phyloP scores from a whole-genome alignment of 2,329 filamentous ascomycete genomes.

The Ophiostoma himal-ulmi region DNA sequence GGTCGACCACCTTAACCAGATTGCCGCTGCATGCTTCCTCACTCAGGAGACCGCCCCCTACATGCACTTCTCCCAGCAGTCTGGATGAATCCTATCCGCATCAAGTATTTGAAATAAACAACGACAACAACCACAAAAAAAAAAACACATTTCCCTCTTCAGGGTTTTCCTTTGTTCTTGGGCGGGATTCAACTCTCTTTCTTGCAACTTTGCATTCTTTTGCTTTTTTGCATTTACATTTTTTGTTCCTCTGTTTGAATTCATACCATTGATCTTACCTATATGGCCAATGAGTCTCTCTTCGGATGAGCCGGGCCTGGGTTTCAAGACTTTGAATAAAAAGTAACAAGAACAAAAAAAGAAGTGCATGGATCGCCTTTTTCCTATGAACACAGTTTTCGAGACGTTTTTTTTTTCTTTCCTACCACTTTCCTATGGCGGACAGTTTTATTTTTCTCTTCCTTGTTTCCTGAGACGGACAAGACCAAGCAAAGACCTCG shows the following conservation, averaged over 20 bases:
- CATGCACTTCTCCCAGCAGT: constrained; percentile 20
- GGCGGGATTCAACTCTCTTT: not conserved
- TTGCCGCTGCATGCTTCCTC: constrained; percentile 28
- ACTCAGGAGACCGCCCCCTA: constrained; percentile 27
- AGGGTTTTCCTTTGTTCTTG: constrained; percentile 1
- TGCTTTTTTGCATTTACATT: not conserved
- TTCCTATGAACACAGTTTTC: not conserved
- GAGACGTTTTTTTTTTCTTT: not conserved
- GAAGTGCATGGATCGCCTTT: not conserved
- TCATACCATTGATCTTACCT: not conserved
- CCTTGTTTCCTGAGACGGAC: constrained; percentile 12
- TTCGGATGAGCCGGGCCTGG: not conserved
- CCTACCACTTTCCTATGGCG: not conserved
- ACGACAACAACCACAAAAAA: not conserved
- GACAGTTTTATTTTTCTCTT: not conserved
- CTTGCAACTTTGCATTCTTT: not conserved
- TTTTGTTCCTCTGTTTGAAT: not conserved
- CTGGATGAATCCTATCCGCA: constrained; percentile 17
- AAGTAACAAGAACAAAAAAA: not conserved
- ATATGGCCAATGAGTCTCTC: not conserved
- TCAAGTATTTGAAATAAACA: not conserved
- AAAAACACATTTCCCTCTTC: not conserved
- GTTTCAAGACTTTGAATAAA: not conserved
- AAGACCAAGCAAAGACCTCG: not conserved
- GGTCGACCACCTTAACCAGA: constrained; percentile 48